Percentiles rank a stretch among this genome's conserved stretches.
phyloP scores from a whole-genome alignment of 1,284 basidiomycete genomes.

The Boletus semigastroideus region DNA sequence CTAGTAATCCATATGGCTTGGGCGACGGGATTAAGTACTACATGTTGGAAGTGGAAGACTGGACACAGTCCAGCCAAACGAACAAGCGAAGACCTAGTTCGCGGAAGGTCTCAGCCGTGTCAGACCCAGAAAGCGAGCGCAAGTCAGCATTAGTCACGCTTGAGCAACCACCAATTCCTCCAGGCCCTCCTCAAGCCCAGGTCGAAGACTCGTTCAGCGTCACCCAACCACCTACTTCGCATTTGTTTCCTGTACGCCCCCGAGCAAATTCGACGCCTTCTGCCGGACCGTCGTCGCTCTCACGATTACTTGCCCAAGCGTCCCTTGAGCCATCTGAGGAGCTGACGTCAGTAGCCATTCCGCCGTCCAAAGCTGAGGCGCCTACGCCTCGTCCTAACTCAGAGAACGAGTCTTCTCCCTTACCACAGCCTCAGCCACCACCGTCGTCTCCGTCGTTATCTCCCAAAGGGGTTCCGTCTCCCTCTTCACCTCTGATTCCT shows the following conservation, averaged over 20 bases:
- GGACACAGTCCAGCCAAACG: slow-evolving; percentile 69
- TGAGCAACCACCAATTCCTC: slow-evolving; percentile 32
- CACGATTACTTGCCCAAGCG: slow-evolving; percentile 72
- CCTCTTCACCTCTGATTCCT: slow-evolving; percentile 28
- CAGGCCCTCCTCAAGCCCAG: slow-evolving; percentile 62
- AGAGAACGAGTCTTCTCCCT: not conserved
- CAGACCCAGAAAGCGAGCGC: slow-evolving; percentile 34
- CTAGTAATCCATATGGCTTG: slow-evolving; percentile 76
- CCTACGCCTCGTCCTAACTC: slow-evolving; percentile 2
- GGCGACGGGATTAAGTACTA: slow-evolving; percentile 92
- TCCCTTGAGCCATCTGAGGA: slow-evolving; percentile 39
- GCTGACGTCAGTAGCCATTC: slow-evolving; percentile 28
- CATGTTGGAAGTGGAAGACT: slow-evolving; percentile 91
- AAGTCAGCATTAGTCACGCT: slow-evolving; percentile 39
- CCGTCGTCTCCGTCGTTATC: slow-evolving; percentile 38
- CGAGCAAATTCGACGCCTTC: slow-evolving; percentile 66
- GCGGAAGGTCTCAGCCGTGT: slow-evolving; percentile 48
- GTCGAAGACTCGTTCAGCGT: slow-evolving; percentile 66
- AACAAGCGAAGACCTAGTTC: slow-evolving; percentile 59
- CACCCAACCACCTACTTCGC: slow-evolving; percentile 60
- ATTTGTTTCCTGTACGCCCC: slow-evolving; percentile 59
- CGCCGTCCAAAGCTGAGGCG: slow-evolving; percentile 22
- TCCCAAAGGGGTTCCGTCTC: slow-evolving; percentile 27
- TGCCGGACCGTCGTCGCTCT: slow-evolving; percentile 72
- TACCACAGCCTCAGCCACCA: slow-evolving; percentile 14